Base-by-base conservation (phyloP, 305 asterid species). In the Plantago lanceolata region DNA sequence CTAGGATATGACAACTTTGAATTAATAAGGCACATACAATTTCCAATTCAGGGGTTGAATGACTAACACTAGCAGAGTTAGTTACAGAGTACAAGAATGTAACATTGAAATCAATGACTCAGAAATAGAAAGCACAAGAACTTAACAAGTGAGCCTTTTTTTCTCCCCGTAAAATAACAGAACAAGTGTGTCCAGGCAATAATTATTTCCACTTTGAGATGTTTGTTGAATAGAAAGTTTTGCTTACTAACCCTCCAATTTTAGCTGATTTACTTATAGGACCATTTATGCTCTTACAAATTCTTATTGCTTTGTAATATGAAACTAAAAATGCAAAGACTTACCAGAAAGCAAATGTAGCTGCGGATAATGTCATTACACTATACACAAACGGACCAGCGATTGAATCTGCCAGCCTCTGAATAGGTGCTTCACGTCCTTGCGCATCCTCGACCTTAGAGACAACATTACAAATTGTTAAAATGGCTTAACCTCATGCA, bases 381-480 rank as follows among this genome's bases (percentile, higher is more conserved):
- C 87, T 85, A 64, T 85, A 93, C 56, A 93, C 99, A 79, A 93
- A 93, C 51, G 96, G 99, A 17, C 99, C 96, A 72, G 99, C 97
- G 72, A 93, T 86, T 71, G 97, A 73, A 84, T 93, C 99, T 48
- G 99, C 99, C 69, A 93, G 94, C 82, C 99, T 85, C 72, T 93
- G 99, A 71, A 93, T 90, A 64, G 99, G 97, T 71, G 99, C 99
- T 87, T 93, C 99, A 66, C 97, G 95, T 66, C 97, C 97, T 75
- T 90, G 99, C 66, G 97, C 99, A 84, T 93, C 99, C 83, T 93
- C 99, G 63, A 93, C 96, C 99, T 93, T 66, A 57, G 74, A 37
- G 53, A 56, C 44, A 69, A 26, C 26, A 61, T 50, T 47, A 48
- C 61, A 9, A 14, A 40, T 54, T 28, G 54, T 50, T 68, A 31